Base-by-base conservation (phyloP, 1,284 basidiomycete species). In the Ustilago xerochloae region DNA sequence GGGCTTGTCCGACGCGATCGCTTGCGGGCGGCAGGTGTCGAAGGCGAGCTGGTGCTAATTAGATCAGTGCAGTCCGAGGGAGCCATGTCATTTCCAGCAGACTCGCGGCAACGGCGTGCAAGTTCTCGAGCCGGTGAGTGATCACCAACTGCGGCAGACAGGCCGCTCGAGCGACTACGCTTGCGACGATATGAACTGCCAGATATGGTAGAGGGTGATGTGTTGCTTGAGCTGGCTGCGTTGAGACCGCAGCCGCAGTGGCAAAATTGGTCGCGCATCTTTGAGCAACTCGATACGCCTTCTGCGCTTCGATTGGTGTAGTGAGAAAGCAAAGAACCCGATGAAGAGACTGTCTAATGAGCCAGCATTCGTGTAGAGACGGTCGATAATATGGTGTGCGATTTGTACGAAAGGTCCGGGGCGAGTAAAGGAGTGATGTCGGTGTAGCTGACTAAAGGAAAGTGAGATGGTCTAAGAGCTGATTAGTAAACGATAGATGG, bases 201-300 rank as follows among this genome's bases (percentile, higher is more conserved):
- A n/a, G n/a, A n/a, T n/a, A 4, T 9, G 12, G 35, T 15, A 2
- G 35, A 39, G 20, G 29, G 22, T 24, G 39, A 33, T 12, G 43
- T 2, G 3, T 60, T 56, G 32, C 66, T 69, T 5, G 66, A 63
- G 57, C 66, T 60, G 43, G 66, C 59, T 18, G 66, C 61, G 22
- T 55, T 43, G n/a, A 49, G 30, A 22, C 61, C 57, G 45, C 66
- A 69, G 49, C 66, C 66, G 22, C 66, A 69, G 1, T 8, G 43
- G 49, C 66, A 69, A 13, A 20, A 36, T 4, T 30, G 51, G 10
- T 69, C 66, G 36, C 48, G 53, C 64, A 67, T 67, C 29, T 8
- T 24, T 32, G 35, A 15, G 43, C 32, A 22, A n/a, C 35, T 15
- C 4, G 36, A 2, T 22, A 20, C n/a, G 33, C 16, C 2, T 16